Evolutionary conservation across 2,329 filamentous ascomycete species (phyloP).

Genomic region (Scolecobasidium constrictum): DNA sequence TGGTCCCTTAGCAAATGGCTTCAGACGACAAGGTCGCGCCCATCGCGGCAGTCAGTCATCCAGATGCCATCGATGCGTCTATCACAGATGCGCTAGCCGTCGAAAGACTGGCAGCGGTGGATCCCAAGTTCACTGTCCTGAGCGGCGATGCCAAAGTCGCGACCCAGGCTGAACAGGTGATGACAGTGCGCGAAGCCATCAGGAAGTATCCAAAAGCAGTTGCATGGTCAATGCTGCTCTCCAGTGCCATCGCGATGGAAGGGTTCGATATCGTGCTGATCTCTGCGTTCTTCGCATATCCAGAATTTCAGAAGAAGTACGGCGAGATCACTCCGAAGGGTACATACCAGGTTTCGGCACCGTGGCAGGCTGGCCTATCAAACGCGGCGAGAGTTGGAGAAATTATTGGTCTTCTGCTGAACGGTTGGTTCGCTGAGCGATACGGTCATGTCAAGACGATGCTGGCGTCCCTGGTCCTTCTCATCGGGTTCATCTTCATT

Average conservation of each 20-base stretch:
- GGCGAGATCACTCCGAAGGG: slow-evolving; percentile 30
- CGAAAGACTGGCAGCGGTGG: too few species aligned
- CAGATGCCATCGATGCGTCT: too few species aligned
- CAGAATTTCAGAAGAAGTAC: slow-evolving; percentile 35
- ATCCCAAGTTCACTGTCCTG: too few species aligned
- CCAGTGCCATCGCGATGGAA: slow-evolving; percentile 81
- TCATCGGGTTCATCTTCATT: slow-evolving; percentile 35
- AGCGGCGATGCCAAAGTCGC: too few species aligned
- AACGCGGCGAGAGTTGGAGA: slow-evolving; percentile 38
- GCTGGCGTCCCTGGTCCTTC: slow-evolving; percentile 30
- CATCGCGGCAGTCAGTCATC: too few species aligned
- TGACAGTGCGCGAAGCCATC: slow-evolving; percentile 60
- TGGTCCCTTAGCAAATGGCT: too few species aligned
- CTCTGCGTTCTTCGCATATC: slow-evolving; percentile 61
- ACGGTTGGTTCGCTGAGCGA: slow-evolving; percentile 34
- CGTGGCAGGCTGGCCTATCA: slow-evolving; percentile 36
- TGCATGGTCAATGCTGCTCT: slow-evolving; percentile 72
- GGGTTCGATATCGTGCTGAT: slow-evolving; percentile 58
- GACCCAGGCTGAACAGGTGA: slow-evolving; percentile 37
- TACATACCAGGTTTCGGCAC: slow-evolving; percentile 30
- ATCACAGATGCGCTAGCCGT: too few species aligned
- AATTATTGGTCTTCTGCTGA: slow-evolving; percentile 35
- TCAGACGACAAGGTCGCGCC: too few species aligned
- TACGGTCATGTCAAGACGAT: slow-evolving; percentile 37
- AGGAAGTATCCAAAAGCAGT: slow-evolving; percentile 80